A percentile compares a stretch with the other conserved stretches of the same genome.
These are phyloP conservation scores for Lentinula raphanica DNA, from an alignment of 768 basidiomycete species.

Conservation along the genomic window DNA sequence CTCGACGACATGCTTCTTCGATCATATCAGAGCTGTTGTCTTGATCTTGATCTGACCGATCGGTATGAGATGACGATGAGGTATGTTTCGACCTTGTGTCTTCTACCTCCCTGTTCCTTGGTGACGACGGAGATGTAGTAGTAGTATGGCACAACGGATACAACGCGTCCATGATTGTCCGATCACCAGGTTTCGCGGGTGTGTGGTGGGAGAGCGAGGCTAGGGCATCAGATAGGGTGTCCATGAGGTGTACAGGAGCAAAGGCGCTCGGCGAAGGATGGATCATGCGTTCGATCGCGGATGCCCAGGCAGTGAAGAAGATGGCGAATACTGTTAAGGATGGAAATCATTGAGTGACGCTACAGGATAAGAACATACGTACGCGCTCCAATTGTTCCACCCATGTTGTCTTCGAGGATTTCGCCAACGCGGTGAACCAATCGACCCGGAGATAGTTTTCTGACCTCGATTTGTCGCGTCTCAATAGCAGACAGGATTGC, in stretches of 20 bases:
- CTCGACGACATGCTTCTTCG: constrained; percentile 28
- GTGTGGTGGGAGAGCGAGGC: constrained; percentile 34
- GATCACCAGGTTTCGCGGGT: constrained; percentile 47
- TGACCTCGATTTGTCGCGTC: constrained; percentile 18
- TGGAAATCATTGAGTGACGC: background rate
- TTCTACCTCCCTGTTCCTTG: background rate
- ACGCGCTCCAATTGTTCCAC: constrained; percentile 51
- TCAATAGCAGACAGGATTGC: constrained; percentile 30
- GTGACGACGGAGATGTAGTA: too few relatives aligned
- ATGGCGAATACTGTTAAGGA: constrained; percentile 41
- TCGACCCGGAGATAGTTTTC: constrained; percentile 10
- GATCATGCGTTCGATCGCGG: constrained; percentile 10
- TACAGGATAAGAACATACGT: constrained; percentile 13
- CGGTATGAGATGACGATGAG: background rate
- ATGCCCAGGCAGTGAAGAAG: constrained; percentile 35
- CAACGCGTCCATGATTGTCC: constrained; percentile 55
- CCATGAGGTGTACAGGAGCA: background rate
- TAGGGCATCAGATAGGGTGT: constrained; percentile 22
- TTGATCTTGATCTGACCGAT: constrained; percentile 5
- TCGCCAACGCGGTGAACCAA: constrained; percentile 31
- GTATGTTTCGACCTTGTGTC: too few relatives aligned
- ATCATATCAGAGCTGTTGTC: constrained; percentile 14
- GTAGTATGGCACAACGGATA: constrained; percentile 37
- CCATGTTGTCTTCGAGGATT: constrained; percentile 47
- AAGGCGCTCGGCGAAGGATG: background rate